A percentile compares a stretch with the other conserved stretches of the same genome.
Conservation (phyloP, 805 yeast genomes). For the Kodamaea laetipori region DNA sequence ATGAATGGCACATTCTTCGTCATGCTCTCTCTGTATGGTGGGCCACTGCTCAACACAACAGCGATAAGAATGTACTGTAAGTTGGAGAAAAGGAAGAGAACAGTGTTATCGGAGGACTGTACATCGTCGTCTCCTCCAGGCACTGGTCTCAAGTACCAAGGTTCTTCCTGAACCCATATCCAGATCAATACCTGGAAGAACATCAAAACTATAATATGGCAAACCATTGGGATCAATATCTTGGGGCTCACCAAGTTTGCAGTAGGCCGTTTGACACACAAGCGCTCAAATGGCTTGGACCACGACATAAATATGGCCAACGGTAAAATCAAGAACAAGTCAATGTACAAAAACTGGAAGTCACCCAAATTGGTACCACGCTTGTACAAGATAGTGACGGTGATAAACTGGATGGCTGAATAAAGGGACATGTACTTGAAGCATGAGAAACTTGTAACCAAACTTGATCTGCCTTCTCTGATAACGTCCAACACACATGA, state of each 20-base stretch:
- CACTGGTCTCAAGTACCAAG: conserved; percentile 80
- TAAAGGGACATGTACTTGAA: conserved; percentile 97
- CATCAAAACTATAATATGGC: conserved; percentile 67
- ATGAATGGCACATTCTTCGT: conserved; percentile 71
- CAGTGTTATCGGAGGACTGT: conserved; percentile 86
- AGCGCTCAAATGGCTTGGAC: conserved; percentile 72
- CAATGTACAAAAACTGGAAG: conserved; percentile 94
- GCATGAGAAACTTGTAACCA: conserved; percentile 94
- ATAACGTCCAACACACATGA: conserved; percentile 91
- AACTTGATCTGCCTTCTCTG: conserved; percentile 90
- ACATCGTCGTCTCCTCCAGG: conserved; percentile 77
- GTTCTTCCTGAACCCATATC: conserved; percentile 54
- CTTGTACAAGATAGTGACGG: conserved; percentile 82
- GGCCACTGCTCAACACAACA: conserved; percentile 82
- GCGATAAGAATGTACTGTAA: conserved; percentile 89
- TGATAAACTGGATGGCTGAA: conserved; percentile 92
- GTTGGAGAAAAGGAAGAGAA: conserved; percentile 75
- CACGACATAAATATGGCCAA: conserved; percentile 97
- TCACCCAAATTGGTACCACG: conserved; percentile 94
- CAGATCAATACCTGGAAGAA: conserved; percentile 71
- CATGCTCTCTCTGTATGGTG: conserved; percentile 86
- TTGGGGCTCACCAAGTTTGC: conserved; percentile 92
- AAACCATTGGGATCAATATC: conserved; percentile 77
- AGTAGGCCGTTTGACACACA: conserved; percentile 80
- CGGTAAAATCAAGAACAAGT: conserved; percentile 85